Percentiles rank a stretch among this genome's conserved stretches.
phyloP scores from a whole-genome alignment of 1,284 basidiomycete species.

The Phlebopus sp. region DNA sequence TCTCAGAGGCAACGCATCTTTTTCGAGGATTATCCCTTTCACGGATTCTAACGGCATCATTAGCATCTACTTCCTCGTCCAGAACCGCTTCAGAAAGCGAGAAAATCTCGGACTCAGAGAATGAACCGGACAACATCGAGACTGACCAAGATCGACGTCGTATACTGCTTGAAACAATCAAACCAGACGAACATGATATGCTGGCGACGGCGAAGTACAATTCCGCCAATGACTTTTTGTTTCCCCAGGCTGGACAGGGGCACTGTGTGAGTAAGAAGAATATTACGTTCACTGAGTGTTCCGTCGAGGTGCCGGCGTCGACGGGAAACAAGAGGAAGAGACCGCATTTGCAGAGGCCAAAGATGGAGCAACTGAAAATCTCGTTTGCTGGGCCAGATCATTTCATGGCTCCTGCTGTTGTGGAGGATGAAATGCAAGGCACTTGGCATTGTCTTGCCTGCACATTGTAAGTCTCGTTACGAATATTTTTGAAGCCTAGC shows the following conservation, averaged over 20 bases:
- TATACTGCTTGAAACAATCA: slow-evolving; percentile 19
- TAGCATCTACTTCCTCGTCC: slow-evolving; percentile 7
- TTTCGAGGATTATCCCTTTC: too few species aligned
- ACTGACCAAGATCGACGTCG: slow-evolving; percentile 24
- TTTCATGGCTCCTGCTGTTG: background rate
- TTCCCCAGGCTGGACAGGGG: slow-evolving; percentile 11
- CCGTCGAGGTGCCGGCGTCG: background rate
- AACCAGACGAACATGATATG: slow-evolving; percentile 24
- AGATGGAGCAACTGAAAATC: slow-evolving; percentile 7
- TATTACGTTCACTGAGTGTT: background rate
- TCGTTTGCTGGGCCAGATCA: background rate
- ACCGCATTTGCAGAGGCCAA: slow-evolving; percentile 21
- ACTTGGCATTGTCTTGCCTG: slow-evolving; percentile 26
- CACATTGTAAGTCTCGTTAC: slow-evolving; percentile 20
- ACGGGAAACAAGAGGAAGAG: slow-evolving; percentile 1
- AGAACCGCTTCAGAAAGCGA: background rate
- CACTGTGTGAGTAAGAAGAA: background rate
- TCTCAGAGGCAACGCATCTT: slow-evolving; percentile 31
- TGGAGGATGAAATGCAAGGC: background rate
- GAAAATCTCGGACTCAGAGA: slow-evolving; percentile 17
- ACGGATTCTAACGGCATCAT: too few species aligned
- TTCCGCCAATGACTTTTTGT: slow-evolving; percentile 18
- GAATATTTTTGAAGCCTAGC: background rate
- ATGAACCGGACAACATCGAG: slow-evolving; percentile 10
- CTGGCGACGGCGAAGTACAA: slow-evolving; percentile 20